A percentile compares a stretch with the other conserved stretches of the same genome.
Conservation (phyloP, 2,329 filamentous ascomycete genomes). For the Exophiala spinifera region DNA sequence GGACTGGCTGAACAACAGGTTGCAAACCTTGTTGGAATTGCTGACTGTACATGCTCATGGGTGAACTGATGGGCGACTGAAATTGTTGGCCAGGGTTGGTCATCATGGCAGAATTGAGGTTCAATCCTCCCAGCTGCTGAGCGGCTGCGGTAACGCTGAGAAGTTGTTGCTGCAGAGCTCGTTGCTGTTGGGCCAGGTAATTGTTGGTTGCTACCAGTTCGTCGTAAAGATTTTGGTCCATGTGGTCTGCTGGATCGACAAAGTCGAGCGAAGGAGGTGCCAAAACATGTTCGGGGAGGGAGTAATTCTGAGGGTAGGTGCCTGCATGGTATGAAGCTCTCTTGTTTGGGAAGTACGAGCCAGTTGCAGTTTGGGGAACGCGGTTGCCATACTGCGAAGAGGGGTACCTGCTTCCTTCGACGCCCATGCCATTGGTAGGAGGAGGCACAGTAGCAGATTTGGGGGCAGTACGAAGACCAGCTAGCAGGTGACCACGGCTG, state of each 20-base stretch:
- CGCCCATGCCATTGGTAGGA: conserved; percentile 53
- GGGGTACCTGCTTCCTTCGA: conserved; percentile 49
- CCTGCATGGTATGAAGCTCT: conserved; percentile 39
- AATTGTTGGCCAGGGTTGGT: conserved; percentile 48
- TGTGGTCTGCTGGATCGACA: conserved; percentile 65
- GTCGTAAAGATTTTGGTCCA: conserved; percentile 83
- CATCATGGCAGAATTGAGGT: conserved; percentile 51
- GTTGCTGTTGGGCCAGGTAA: conserved; percentile 90
- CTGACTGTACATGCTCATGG: conserved; percentile 61
- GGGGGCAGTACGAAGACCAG: conserved; percentile 87
- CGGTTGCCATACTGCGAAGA: conserved; percentile 44
- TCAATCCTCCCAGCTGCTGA: conserved; percentile 77
- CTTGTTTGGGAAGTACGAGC: conserved; percentile 51
- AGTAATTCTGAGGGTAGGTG: conserved; percentile 60
- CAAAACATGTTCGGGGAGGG: conserved; percentile 77
- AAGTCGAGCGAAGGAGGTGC: conserved; percentile 79
- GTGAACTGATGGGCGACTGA: conserved; percentile 51
- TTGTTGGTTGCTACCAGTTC: conserved; percentile 88
- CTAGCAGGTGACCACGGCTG: conserved; percentile 89
- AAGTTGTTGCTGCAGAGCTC: conserved; percentile 90
- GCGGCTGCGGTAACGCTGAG: conserved; percentile 77
- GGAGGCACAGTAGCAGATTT: conserved; percentile 75
- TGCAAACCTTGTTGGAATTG: conserved; percentile 66
- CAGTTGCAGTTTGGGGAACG: conserved; percentile 59
- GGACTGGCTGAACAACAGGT: conserved; percentile 60